Conservation (phyloP, 73 alveolate genomes). For the Symbiodinium natans region DNA sequence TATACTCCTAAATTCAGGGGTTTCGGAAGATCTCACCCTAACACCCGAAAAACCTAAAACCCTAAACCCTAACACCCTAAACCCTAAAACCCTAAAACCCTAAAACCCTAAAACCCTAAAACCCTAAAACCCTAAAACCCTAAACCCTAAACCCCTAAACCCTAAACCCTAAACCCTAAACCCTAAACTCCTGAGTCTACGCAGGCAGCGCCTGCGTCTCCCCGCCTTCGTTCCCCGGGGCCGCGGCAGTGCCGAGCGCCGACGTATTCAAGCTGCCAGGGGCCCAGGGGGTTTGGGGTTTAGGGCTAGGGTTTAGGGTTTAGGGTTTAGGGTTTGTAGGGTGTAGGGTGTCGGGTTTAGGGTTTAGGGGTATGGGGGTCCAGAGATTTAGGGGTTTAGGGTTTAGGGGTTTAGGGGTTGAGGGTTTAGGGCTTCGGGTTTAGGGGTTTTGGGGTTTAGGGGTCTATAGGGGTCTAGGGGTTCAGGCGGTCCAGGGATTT, state of each 20-base stretch:
- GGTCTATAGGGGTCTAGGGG: background rate
- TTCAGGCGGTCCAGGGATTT: no score
- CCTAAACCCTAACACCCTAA: background rate
- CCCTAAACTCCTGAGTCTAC: background rate
- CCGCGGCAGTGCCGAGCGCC: slow-evolving; percentile 56
- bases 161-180: background rate
- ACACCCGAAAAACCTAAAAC: background rate
- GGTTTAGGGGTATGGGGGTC: no score
- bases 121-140: background rate
- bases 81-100: no score
- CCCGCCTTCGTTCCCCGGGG: slow-evolving; percentile 74
- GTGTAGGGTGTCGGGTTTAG: no score
- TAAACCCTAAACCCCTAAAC: background rate
- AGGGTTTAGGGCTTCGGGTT: no score
- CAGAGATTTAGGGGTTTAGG: no score
- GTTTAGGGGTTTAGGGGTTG: no score
- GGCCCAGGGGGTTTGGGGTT: background rate
- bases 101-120: no score
- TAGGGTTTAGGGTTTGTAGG: no score
- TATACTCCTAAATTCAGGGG: no score
- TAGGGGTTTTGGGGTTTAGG: background rate
- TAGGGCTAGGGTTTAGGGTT: background rate
- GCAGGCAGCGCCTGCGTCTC: slow-evolving; percentile 32
- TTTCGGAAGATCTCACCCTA: no score
- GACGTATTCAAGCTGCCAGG: slow-evolving; percentile 30